phyloP scores from a whole-genome alignment of 2,329 filamentous ascomycete species.

The Aureobasidium vineae region DNA sequence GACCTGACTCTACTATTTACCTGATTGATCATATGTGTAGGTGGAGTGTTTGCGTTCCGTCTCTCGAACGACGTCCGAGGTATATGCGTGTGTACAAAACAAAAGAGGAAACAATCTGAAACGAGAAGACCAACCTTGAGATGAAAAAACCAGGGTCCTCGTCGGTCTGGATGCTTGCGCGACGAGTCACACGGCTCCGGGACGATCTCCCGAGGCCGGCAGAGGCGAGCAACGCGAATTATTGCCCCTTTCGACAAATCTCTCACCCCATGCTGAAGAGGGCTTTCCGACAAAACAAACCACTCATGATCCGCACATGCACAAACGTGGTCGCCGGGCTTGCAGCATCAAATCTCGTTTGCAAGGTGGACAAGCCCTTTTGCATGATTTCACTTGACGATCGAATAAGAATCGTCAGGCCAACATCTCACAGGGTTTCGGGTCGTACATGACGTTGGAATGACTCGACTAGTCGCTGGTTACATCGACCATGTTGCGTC shows the following conservation, averaged over 20 bases:
- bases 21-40: no score
- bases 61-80: no score
- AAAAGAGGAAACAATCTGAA: neutral
- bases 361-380: neutral
- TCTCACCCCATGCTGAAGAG: slow-evolving; percentile 3
- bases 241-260: slow-evolving; percentile 8
- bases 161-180: neutral
- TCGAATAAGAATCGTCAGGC: neutral
- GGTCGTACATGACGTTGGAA: slow-evolving; percentile 8
- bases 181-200: slow-evolving; percentile 4
- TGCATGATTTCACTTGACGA: neutral
- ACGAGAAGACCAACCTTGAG: neutral
- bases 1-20: no score
- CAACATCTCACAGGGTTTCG: neutral
- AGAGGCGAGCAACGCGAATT: neutral
- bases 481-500: neutral
- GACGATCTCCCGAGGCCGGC: neutral
- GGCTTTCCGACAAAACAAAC: slow-evolving; percentile 8
- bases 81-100: neutral
- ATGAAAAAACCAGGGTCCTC: slow-evolving; percentile 1
- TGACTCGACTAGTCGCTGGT: slow-evolving; percentile 19
- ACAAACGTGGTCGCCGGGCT: neutral
- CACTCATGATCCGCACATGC: slow-evolving; percentile 4
- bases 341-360: neutral
- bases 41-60: no score